phyloP scores from a whole-genome alignment of 1,284 basidiomycete species.

The Leccinum huronense region DNA sequence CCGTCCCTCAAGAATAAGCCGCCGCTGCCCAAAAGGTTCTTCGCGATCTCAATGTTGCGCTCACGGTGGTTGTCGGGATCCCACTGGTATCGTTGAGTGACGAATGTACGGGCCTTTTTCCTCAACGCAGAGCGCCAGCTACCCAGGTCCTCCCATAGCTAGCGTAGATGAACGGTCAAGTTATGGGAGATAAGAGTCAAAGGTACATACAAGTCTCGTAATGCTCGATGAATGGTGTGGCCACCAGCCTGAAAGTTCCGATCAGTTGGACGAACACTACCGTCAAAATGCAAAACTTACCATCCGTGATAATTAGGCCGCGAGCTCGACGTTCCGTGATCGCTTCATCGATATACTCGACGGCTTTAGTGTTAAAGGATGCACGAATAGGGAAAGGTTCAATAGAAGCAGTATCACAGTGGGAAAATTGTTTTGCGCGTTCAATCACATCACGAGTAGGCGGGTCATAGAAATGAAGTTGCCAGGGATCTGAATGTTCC shows the following conservation, averaged over 20 bases:
- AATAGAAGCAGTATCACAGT: neutral
- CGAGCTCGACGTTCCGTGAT: neutral
- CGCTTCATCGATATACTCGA: constrained; percentile 1
- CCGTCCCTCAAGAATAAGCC: neutral
- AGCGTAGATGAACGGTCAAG: neutral
- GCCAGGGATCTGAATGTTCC: neutral
- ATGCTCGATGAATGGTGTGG: neutral
- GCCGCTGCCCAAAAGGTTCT: neutral
- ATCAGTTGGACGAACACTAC: neutral
- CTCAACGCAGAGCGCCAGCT: neutral
- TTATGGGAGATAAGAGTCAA: neutral
- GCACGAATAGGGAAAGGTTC: neutral
- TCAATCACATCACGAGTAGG: neutral
- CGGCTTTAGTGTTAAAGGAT: constrained; percentile 9
- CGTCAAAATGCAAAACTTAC: constrained; percentile 7
- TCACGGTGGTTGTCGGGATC: neutral
- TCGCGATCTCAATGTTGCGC: neutral
- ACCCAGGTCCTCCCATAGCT: neutral
- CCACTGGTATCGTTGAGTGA: neutral
- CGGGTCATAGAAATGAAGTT: neutral
- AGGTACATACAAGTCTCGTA: neutral
- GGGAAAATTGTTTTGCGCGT: too few species aligned
- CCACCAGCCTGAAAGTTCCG: neutral
- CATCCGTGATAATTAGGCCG: constrained; percentile 4
- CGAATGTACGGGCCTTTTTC: neutral